Percentiles rank a stretch among this genome's conserved stretches.
These are phyloP conservation scores for Eucommia ulmoides DNA, from an alignment of 257 asterid species.

Conservation along the genomic window DNA sequence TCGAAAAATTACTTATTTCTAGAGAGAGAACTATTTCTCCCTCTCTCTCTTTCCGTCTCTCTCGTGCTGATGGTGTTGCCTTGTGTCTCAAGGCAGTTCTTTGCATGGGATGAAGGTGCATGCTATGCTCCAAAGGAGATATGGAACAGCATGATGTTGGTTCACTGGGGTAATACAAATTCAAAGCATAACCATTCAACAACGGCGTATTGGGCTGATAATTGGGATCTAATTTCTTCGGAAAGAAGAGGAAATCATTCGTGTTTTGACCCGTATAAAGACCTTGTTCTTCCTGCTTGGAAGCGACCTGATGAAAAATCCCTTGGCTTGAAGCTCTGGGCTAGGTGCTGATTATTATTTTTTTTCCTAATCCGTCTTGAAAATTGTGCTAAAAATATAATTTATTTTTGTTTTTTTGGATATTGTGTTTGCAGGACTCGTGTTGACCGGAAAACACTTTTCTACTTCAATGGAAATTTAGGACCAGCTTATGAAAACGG, in stretches of 20 bases:
- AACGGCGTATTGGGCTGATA: constrained; percentile 87
- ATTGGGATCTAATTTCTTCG: constrained; percentile 56
- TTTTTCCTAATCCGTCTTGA: too few relatives aligned
- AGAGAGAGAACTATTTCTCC: constrained; percentile 1
- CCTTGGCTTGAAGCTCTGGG: constrained; percentile 49
- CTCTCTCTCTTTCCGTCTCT: background rate
- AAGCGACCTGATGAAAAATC: constrained; percentile 62
- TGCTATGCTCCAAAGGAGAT: constrained; percentile 99
- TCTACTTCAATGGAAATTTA: constrained; percentile 91
- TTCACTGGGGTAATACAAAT: constrained; percentile 98
- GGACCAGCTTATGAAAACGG: constrained; percentile 84
- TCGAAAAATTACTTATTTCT: constrained; percentile 3
- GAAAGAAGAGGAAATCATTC: constrained; percentile 87
- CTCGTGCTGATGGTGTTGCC: background rate
- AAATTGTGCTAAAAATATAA: too few relatives aligned
- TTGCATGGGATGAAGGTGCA: constrained; percentile 99
- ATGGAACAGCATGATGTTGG: constrained; percentile 97
- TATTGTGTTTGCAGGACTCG: constrained; percentile 52
- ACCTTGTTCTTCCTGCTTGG: constrained; percentile 97
- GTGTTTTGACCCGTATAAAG: constrained; percentile 88
- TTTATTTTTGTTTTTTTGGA: background rate
- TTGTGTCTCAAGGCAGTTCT: constrained; percentile 49
- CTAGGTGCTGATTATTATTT: too few relatives aligned
- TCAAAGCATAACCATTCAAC: constrained; percentile 82
- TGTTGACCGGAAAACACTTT: constrained; percentile 52